These are phyloP conservation scores for Blastobotrys muscicola DNA, from an alignment of 805 yeast genomes.

Conservation along the genomic window DNA sequence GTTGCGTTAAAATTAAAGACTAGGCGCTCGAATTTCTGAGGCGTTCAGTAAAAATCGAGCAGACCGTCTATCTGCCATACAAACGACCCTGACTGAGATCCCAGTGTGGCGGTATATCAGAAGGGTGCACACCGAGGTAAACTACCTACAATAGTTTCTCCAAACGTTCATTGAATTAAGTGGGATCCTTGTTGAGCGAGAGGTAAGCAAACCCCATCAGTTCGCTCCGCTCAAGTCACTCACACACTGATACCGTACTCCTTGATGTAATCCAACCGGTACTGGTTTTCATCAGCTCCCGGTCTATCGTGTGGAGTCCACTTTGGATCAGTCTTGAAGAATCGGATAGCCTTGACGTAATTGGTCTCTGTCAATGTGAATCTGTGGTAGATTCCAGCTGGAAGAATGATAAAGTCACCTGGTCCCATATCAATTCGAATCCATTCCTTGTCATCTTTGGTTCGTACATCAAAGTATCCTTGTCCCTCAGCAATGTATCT, in stretches of 20 bases:
- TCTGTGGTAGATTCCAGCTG: conserved; percentile 92
- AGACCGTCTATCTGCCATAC: no score
- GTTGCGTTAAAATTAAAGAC: no score
- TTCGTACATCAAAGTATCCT: conserved; percentile 86
- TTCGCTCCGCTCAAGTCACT: no score
- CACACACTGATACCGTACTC: conserved; percentile 4
- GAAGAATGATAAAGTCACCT: conserved; percentile 55
- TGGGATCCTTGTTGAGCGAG: no score
- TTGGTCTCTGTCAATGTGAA: conserved; percentile 63
- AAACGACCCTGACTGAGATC: no score
- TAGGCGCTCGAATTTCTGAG: no score
- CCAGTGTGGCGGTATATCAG: no score
- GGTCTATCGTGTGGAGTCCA: conserved; percentile 85
- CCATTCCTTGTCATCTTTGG: conserved; percentile 54
- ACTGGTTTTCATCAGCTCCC: conserved; percentile 35
- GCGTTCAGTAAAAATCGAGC: no score
- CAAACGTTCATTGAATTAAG: no score
- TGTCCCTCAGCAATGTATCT: conserved; percentile 82
- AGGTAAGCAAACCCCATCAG: no score
- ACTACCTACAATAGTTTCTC: no score
- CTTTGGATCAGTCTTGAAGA: conserved; percentile 91
- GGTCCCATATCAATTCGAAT: conserved; percentile 55
- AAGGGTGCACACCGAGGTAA: no score
- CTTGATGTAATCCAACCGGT: conserved; percentile 39
- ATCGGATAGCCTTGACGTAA: conserved; percentile 65